A percentile compares a stretch with the other conserved stretches of the same genome.
phyloP scores from a whole-genome alignment of 2,329 filamentous ascomycete genomes.

The Xylariaceae sp. region DNA sequence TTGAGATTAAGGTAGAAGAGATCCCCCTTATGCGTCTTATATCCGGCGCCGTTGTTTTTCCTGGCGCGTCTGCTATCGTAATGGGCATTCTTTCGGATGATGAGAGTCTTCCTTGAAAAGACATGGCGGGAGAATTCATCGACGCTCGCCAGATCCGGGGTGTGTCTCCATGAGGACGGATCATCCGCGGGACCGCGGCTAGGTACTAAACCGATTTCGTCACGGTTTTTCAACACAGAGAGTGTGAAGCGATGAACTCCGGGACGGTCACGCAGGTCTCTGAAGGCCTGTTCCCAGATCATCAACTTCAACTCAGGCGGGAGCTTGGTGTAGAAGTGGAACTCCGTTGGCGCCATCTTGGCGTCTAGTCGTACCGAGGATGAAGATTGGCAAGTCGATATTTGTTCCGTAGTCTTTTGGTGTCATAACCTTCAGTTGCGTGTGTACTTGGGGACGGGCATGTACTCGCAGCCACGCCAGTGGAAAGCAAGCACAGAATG shows the following conservation, averaged over 20 bases:
- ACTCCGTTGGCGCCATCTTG: background rate
- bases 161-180: conserved; percentile 19
- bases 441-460: no score
- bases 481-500: no score
- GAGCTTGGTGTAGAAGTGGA: conserved; percentile 13
- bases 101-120: no score
- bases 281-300: conserved; percentile 17
- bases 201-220: no score
- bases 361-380: background rate
- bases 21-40: conserved; percentile 8
- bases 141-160: background rate
- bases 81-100: background rate
- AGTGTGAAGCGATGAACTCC: conserved; percentile 22
- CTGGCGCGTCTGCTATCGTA: background rate
- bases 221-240: no score
- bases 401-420: no score
- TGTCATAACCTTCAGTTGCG: no score
- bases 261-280: background rate
- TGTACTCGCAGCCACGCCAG: no score
- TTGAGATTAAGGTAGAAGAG: conserved; percentile 10
- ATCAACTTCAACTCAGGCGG: conserved; percentile 22
- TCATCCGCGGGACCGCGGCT: no score
- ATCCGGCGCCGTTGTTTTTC: conserved; percentile 3
- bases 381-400: background rate
- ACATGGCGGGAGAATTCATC: conserved; percentile 3